Evolutionary conservation across 2,329 filamentous ascomycete species (phyloP).

Genomic region (Pseudogymnoascus sp.): DNA sequence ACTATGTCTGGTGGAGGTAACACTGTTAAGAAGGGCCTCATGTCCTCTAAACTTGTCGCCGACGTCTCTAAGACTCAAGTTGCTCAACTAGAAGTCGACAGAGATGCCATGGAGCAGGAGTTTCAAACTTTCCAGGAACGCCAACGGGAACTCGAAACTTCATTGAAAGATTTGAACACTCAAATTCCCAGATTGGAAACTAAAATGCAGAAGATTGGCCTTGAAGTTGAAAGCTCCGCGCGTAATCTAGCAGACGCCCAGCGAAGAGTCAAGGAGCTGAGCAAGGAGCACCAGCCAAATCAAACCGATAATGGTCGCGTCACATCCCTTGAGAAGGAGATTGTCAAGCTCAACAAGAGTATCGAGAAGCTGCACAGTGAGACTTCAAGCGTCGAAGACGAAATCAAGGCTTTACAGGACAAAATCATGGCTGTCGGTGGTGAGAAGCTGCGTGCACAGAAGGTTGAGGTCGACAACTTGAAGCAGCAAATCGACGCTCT

Average conservation of each 20-base stretch:
- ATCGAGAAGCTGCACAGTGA: slow-evolving; percentile 73
- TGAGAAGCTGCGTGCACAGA: slow-evolving; percentile 83
- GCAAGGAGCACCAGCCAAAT: slow-evolving; percentile 71
- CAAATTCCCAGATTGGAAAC: slow-evolving; percentile 82
- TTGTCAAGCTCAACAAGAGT: slow-evolving; percentile 67
- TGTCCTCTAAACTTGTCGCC: slow-evolving; percentile 92
- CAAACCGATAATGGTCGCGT: slow-evolving; percentile 72
- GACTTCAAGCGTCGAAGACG: slow-evolving; percentile 82
- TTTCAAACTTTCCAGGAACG: slow-evolving; percentile 81
- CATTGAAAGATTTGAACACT: slow-evolving; percentile 64
- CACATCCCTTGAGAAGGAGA: slow-evolving; percentile 66
- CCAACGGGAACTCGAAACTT: slow-evolving; percentile 69
- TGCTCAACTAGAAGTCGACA: slow-evolving; percentile 74
- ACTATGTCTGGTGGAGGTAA: slow-evolving; percentile 97
- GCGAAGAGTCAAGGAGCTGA: slow-evolving; percentile 77
- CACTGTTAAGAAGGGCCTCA: slow-evolving; percentile 81
- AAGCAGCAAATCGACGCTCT: slow-evolving; percentile 79
- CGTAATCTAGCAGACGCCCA: slow-evolving; percentile 79
- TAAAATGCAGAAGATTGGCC: slow-evolving; percentile 78
- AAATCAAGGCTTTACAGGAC: slow-evolving; percentile 87
- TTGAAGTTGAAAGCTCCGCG: slow-evolving; percentile 82
- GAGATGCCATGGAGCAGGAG: slow-evolving; percentile 74
- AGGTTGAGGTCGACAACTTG: slow-evolving; percentile 79
- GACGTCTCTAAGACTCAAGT: slow-evolving; percentile 87
- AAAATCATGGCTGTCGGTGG: slow-evolving; percentile 98